Percentiles rank a stretch among this genome's conserved stretches.
phyloP scores from a whole-genome alignment of 345 rosid genomes.

The Erodium maritimum region DNA sequence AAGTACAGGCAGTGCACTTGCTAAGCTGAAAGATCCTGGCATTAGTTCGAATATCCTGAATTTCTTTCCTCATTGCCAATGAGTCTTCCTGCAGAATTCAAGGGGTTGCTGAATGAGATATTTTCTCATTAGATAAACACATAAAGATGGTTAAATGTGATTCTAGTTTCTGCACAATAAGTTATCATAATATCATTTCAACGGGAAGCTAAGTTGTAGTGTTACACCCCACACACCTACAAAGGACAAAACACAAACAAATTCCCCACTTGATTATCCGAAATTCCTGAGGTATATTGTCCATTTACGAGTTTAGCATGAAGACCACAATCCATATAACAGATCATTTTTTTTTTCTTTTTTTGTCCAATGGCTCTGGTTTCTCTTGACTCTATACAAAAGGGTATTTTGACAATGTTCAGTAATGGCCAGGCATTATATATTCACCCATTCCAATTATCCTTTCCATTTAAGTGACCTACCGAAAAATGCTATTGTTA shows the following conservation, averaged over 20 bases:
- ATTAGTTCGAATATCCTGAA: slow-evolving; percentile 85
- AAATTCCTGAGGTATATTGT: not conserved
- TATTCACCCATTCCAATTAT: not conserved
- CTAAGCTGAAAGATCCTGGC: slow-evolving; percentile 99
- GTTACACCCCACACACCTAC: not conserved
- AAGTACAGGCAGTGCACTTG: slow-evolving; percentile 93
- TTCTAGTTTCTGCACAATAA: not conserved
- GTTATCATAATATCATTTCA: not conserved
- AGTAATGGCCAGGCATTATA: not conserved
- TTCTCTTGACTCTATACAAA: not conserved
- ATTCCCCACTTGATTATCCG: not conserved
- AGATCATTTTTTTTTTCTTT: not conserved
- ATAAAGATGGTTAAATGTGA: not conserved
- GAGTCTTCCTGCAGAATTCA: slow-evolving; percentile 63
- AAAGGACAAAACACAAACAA: not conserved
- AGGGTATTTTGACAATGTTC: not conserved
- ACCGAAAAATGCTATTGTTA: not conserved
- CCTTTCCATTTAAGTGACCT: not conserved
- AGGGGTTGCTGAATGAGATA: not conserved
- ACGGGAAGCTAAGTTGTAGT: not conserved
- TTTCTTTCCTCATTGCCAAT: slow-evolving; percentile 77
- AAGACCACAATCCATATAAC: not conserved
- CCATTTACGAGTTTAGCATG: too few relatives aligned
- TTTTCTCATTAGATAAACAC: not conserved
- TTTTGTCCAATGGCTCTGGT: not conserved